A percentile compares a stretch with the other conserved stretches of the same genome.
phyloP scores from a whole-genome alignment of 1,284 basidiomycete genomes.

The Apiotrichum domesticum region DNA sequence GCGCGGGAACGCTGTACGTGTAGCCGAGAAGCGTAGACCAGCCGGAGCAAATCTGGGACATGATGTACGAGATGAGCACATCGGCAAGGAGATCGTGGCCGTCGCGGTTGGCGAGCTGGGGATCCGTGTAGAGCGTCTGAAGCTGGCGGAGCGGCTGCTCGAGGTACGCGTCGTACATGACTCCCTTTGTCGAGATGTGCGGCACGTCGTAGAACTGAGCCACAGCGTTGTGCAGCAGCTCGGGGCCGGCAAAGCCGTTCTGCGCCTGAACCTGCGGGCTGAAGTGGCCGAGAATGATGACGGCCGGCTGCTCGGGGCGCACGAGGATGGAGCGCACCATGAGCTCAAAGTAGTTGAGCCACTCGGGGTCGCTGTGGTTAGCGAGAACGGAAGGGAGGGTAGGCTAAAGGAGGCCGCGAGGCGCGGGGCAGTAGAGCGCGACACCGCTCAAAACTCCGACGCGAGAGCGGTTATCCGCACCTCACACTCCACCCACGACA shows the following conservation, averaged over 20 bases:
- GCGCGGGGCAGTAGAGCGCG: too few species aligned
- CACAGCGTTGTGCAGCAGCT: constrained; percentile 77
- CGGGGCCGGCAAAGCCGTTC: constrained; percentile 77
- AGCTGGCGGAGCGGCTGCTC: constrained; percentile 61
- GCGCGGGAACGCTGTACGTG: constrained; percentile 52
- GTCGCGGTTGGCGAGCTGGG: constrained; percentile 66
- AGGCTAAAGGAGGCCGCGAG: too few species aligned
- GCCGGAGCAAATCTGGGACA: constrained; percentile 74
- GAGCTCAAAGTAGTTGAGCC: constrained; percentile 78
- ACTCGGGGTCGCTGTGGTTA: constrained; percentile 57
- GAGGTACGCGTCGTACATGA: constrained; percentile 76
- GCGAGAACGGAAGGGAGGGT: not conserved
- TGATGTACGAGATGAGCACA: constrained; percentile 76
- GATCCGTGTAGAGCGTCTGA: constrained; percentile 67
- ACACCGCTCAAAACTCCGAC: too few species aligned
- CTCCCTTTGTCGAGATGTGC: constrained; percentile 73
- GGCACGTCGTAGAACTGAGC: constrained; percentile 95
- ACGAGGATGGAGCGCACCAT: constrained; percentile 83
- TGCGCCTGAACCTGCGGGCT: constrained; percentile 70
- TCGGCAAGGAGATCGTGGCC: constrained; percentile 83
- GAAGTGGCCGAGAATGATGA: constrained; percentile 87
- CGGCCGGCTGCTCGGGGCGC: constrained; percentile 78
- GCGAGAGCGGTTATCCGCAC: too few species aligned
- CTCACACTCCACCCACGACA: constrained; percentile 12
- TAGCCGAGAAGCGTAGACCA: constrained; percentile 70